phyloP scores from a whole-genome alignment of 768 basidiomycete species.

The Lactifluus hygrophoroides region DNA sequence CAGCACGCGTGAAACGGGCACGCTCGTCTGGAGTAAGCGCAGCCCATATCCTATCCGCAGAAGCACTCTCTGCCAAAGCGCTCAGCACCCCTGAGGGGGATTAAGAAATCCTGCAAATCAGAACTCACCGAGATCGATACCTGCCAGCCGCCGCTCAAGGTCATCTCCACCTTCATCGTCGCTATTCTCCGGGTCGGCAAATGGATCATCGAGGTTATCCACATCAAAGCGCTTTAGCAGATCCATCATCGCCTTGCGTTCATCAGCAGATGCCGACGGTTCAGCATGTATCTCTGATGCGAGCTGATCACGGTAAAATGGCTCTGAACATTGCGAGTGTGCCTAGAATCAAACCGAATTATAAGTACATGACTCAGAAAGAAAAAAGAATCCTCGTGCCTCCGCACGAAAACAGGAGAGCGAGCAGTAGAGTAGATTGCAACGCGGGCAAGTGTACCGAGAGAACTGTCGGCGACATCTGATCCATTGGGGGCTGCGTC shows the following conservation, averaged over 20 bases:
- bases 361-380: not conserved
- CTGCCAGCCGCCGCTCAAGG: slow-evolving; percentile 43
- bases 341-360: slow-evolving; percentile 28
- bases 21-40: slow-evolving; percentile 53
- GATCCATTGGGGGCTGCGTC: not conserved
- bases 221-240: slow-evolving; percentile 69
- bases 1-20: slow-evolving; percentile 46
- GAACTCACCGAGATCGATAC: slow-evolving; percentile 53
- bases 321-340: slow-evolving; percentile 72
- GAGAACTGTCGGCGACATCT: slow-evolving; percentile 73
- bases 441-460: slow-evolving; percentile 74
- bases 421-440: slow-evolving; percentile 77
- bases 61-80: slow-evolving; percentile 40
- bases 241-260: slow-evolving; percentile 59
- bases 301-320: slow-evolving; percentile 71
- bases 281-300: slow-evolving; percentile 50
- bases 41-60: slow-evolving; percentile 51
- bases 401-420: slow-evolving; percentile 64
- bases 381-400: not conserved
- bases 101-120: not conserved
- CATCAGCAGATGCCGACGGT: slow-evolving; percentile 46
- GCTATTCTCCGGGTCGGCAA: slow-evolving; percentile 28
- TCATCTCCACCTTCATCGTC: slow-evolving; percentile 32
- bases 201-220: slow-evolving; percentile 36
- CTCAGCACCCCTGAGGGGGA: not conserved